Base-by-base conservation (phyloP, 202 grass and related monocot genomes). In the Saccharum hybrid region DNA sequence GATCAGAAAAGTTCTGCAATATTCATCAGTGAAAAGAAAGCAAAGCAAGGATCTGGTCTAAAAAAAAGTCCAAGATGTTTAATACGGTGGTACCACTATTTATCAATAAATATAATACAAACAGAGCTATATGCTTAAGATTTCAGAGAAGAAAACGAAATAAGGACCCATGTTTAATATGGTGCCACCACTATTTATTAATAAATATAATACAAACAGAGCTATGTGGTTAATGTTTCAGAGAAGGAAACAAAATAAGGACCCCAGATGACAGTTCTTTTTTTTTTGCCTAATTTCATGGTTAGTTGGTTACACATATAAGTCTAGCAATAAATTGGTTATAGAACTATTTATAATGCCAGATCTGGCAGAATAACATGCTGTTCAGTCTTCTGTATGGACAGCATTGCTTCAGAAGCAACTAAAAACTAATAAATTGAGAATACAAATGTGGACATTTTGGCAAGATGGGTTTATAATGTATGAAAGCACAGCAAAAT, bases 331-430 rank as follows among this genome's bases (percentile, higher is more conserved):
- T 60, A 77, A 72, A 15, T 18, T 85, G 30, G 14, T 3, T 57
- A 36, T 26, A 6, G 1, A 43, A 78, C 3, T 22, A 22, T 68
- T 68, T 70, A 81, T 22, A 74, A 63, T 65, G 43, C 22, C 71
- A 81, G 49, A 76, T 64, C 40, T 51, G 15, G 41, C 41, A 54
- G 15, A 83, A 78, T 83, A 56, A 15, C 18, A 78, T 73, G 57
- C 65, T 71, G 39, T 71, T 54, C 39, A 41, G 45, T 78, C 14
- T 77, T 30, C 8, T 59, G 13, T 19, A 46, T 78, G 45, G 66
- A 66, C 28, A 67, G 0, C 23, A 60, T 84, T 74, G 26, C 61
- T 75, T 84, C 30, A 78, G 39, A 74, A 79, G 71, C 41, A 54
- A 39, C 49, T 45, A 66, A 69, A 36, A 66, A 48, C 61, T 51